These are phyloP conservation scores for Leucocoprinus sp. DNA, from an alignment of 768 basidiomycete genomes.

Conservation along the genomic window DNA sequence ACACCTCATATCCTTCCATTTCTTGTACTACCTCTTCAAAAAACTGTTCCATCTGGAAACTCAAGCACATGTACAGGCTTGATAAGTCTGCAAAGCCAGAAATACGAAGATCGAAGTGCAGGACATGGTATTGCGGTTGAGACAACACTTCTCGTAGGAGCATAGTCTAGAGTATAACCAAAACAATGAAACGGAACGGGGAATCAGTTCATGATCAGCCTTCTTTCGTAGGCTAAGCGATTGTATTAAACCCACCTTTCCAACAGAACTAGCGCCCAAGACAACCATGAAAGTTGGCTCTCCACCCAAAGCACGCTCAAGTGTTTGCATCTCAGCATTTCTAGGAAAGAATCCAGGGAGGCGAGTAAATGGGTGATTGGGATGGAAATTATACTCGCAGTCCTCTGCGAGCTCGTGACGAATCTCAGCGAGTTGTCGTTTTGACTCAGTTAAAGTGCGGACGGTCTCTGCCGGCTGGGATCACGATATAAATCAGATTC, in stretches of 20 bases:
- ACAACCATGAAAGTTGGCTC: constrained; percentile 76
- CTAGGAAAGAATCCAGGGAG: constrained; percentile 70
- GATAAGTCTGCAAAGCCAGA: constrained; percentile 76
- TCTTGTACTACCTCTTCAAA: constrained; percentile 56
- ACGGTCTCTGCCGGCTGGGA: constrained; percentile 71
- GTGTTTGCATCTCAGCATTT: constrained; percentile 52
- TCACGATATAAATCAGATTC: neutral
- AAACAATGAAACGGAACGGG: neutral
- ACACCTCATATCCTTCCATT: constrained; percentile 59
- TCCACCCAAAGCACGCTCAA: constrained; percentile 58
- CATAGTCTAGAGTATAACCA: constrained; percentile 43
- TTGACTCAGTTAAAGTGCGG: constrained; percentile 73
- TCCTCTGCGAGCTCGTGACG: constrained; percentile 66
- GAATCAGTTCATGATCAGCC: neutral
- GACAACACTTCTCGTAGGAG: constrained; percentile 73
- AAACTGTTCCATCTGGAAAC: constrained; percentile 75
- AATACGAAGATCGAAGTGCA: constrained; percentile 79
- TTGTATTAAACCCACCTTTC: constrained; percentile 44
- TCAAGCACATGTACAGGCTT: constrained; percentile 70
- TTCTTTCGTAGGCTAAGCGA: constrained; percentile 3
- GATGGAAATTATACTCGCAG: constrained; percentile 52
- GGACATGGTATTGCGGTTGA: constrained; percentile 60
- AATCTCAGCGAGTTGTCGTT: constrained; percentile 67
- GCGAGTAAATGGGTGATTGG: constrained; percentile 72
- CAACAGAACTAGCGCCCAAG: constrained; percentile 74